Conservation (phyloP, 768 basidiomycete species). For the Gloeopeniophorella convolvens region DNA sequence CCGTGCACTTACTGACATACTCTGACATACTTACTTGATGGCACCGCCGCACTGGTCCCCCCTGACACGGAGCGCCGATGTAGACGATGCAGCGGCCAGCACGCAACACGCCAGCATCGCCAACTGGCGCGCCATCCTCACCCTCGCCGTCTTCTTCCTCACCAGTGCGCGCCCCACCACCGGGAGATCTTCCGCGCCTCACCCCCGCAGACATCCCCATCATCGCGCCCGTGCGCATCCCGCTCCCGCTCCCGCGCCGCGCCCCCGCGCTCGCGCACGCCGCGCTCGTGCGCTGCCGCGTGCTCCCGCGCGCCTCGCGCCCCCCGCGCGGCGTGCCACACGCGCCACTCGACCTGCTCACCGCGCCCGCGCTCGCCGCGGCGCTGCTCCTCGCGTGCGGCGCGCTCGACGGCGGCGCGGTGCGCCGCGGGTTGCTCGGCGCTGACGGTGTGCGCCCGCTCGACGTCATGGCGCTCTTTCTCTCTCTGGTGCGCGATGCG, state of each 20-base stretch:
- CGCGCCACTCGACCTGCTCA: constrained; percentile 28
- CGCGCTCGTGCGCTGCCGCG: constrained; percentile 13
- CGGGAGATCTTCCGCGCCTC: neutral
- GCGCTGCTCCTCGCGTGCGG: constrained; percentile 26
- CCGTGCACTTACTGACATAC: no score
- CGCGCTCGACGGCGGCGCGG: constrained; percentile 32
- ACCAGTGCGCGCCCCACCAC: neutral
- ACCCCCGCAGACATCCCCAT: constrained; percentile 13
- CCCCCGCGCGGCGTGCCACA: constrained; percentile 16
- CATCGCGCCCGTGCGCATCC: constrained; percentile 19
- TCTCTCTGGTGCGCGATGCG: constrained; percentile 53
- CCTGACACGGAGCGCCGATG: no score
- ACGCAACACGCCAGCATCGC: neutral
- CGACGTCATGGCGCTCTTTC: constrained; percentile 89
- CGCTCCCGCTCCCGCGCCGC: constrained; percentile 11
- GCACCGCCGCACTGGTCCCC: no score
- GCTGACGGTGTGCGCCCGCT: constrained; percentile 78
- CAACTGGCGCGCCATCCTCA: constrained; percentile 12
- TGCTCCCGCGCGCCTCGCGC: neutral
- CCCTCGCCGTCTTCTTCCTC: constrained; percentile 12
- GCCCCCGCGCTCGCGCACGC: no score
- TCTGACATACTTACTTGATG: no score
- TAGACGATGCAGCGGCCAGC: no score
- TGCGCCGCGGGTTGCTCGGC: constrained; percentile 76
- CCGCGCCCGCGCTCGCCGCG: constrained; percentile 28